Base-by-base conservation (phyloP, 2,329 filamentous ascomycete species). In the Colletotrichum trifolii region DNA sequence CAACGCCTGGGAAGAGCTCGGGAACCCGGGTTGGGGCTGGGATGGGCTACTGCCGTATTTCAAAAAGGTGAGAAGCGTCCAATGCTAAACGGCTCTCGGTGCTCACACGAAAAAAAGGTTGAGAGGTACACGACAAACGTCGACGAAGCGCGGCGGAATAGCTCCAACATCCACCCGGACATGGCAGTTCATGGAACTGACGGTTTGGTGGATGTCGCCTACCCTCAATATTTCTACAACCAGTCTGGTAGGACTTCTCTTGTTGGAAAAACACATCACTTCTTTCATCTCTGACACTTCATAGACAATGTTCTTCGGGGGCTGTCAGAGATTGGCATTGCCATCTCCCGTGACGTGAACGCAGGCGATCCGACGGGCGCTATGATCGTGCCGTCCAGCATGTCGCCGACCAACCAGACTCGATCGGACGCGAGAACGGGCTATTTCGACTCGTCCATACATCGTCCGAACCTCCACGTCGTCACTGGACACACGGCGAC, bases 41-140 rank as follows among this genome's bases (percentile, higher is more conserved):
- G 67, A 78, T 1, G 74, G 73, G 25, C 70, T 87, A 10, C 70
- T 82, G 1, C 82, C 80, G 0, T 86, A 85, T 67, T 82, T 86
- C 68, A 74, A 76, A 35, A 85, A 85, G 74, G 81, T 80, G 38
- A 54, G 36, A 2, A 34, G 17, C 5, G 3, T 53, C 11, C 7
- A 35, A 40, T 13, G 8, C 25, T 4, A 0, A 25, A 25, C 25
- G 25, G 25, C 25, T 25, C 25, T 25, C 25, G 25, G 25, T 4
- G 8, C 13, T 46, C 8, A n/a, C 43, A n/a, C 13, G 0, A 6
- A 11, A 6, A 11, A 13, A 47, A 79, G 78, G 76, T 73, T 13
- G 78, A 81, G 64, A 79, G 69, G 9, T 81, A 79, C 52, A 74
- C 73, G 2, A 53, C 69, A 1, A 68, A 72, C 33, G 53, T 72